Base-by-base conservation (phyloP, 2,329 filamentous ascomycete species). In the Amylocarpus encephaloides region DNA sequence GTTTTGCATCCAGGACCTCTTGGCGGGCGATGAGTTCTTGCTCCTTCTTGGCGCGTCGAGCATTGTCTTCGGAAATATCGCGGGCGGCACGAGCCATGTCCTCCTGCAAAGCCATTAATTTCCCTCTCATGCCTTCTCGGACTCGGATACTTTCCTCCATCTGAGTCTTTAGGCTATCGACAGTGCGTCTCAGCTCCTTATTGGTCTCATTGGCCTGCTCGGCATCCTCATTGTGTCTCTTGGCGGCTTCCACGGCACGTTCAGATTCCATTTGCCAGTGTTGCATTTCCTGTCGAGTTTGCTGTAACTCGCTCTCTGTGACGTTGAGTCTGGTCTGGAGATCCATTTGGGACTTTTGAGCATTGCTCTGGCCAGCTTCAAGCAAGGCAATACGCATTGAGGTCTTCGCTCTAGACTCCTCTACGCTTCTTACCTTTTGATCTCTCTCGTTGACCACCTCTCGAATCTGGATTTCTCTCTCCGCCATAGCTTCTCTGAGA, bases 61-160 rank as follows among this genome's bases (percentile, higher is more conserved):
- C 82, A 64, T 91, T 92, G 64, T 97, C 91, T 61, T 87, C 82
- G 18, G 86, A 83, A 54, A 96, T 82, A 54, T 95, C 85, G 42
- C 82, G 81, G 47, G 88, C 84, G 43, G 89, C 87, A 49, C 75
- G 75, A 30, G 83, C 79, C 85, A 97, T 92, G 60, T 96, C 89
- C 56, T 89, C 80, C 68, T 97, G 91, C 35, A 98, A 74, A 52
- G 82, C 82, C 60, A 92, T 81, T 62, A 96, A 86, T 68, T 93
- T 95, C 66, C 76, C 75, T 58, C 89, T 85, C 79, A 94, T 91
- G 53, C 78, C 82, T 65, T 95, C 88, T 51, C 90, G 85, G 52
- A 94, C 79, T 56, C 85, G 82, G 63, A 91, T 83, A 62, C 89
- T 92, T 70, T 95, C 91, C 62, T 93, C 84, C 38, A 93, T 80